Percentiles rank a stretch among this genome's conserved stretches.
phyloP scores from a whole-genome alignment of 192 early-diverging fungal genomes.

The Gonapodya sp. region DNA sequence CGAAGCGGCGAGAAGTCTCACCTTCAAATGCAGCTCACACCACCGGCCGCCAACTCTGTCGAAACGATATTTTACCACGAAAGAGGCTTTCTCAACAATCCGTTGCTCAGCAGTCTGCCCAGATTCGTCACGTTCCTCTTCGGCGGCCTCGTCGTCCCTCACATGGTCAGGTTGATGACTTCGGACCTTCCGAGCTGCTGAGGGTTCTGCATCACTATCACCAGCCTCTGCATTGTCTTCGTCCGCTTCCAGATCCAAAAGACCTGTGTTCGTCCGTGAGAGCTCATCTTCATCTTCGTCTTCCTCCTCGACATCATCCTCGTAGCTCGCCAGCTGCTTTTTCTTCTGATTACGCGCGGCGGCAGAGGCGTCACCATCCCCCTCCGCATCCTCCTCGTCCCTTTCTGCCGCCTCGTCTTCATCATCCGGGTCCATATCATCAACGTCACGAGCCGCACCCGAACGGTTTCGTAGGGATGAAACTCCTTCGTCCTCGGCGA shows the following conservation, averaged over 20 bases:
- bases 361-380: constrained; percentile 23
- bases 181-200: not conserved
- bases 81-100: constrained; percentile 10
- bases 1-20: constrained; percentile 8
- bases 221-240: constrained; percentile 33
- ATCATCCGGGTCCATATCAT: constrained; percentile 63
- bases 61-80: constrained; percentile 43
- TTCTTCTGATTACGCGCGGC: constrained; percentile 4
- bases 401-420: constrained; percentile 48
- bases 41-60: constrained; percentile 53
- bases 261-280: constrained; percentile 27
- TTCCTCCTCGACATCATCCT: constrained; percentile 16
- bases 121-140: constrained; percentile 21
- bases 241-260: constrained; percentile 23
- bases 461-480: constrained; percentile 21
- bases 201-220: constrained; percentile 13
- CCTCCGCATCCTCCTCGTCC: constrained; percentile 33
- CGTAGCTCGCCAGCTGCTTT: constrained; percentile 13
- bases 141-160: constrained; percentile 22
- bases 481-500: constrained; percentile 15
- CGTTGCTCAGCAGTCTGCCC: not conserved
- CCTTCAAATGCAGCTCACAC: constrained; percentile 71
- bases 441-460: constrained; percentile 45
- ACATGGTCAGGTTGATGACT: constrained; percentile 18
- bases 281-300: constrained; percentile 12